Evolutionary conservation across 1,284 basidiomycete species (phyloP), one percentile per base, ranked within the genome.

Genomic region (Ganoderma lingzhi): DNA sequence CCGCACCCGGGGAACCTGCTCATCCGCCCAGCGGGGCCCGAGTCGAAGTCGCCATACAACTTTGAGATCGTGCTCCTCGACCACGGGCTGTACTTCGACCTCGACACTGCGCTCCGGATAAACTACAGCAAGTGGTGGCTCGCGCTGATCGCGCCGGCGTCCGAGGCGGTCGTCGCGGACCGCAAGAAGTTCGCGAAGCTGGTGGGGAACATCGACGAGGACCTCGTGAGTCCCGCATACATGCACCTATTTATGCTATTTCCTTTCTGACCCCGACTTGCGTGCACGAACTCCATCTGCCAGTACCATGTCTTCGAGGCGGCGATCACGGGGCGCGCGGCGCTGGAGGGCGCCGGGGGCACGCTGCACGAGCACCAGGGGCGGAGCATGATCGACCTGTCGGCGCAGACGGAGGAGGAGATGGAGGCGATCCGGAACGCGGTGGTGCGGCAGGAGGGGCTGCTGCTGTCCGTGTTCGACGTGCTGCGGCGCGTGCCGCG

Each of bases 11-110:
- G 97, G 10, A 99, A 99, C 79, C 84, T 99, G 30, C 85, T 99
- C 37, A 97, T 99, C 68, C 90, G 96, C 67, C 90, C 93, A 0
- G 87, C 91, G 9, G 86, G 88, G 1, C 73, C 78, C 12, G 74
- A 72, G 2, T 94, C 95, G 0, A 85, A 85, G 66, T 96, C 94
- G 6, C 94, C 95, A 0, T 94, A 94, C 82, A 97, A 97, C 80
- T 98, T 98, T 77, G 97, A 99, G 78, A 93, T 98, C 62, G 96
- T 95, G 28, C 85, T 98, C 1, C 83, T 98, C 66, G 96, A 98
- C 77, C 96, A 98, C 73, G 96, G 94, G 2, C 83, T 96, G 23
- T 98, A 98, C 80, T 98, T 98, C 75, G 96, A 97, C 78, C 84
- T 98, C 2, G 91, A 95, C 65, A 83, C 88, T 35, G 85, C 90